These are phyloP conservation scores for Pyrus betulifolia DNA, from an alignment of 306 rosid species.

Conservation along the genomic window DNA sequence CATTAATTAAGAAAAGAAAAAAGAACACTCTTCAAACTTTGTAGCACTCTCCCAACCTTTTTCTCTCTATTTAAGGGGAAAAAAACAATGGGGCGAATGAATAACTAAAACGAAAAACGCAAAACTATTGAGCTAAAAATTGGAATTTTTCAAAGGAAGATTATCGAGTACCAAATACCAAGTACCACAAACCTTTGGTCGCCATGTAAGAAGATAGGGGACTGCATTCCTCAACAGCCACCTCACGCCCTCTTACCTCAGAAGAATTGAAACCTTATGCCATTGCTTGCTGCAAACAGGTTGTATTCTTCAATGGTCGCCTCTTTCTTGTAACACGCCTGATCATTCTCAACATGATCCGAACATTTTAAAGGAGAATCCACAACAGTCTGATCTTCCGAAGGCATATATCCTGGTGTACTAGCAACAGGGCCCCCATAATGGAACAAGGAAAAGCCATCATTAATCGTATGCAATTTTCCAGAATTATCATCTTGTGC, in stretches of 20 bases:
- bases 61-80: slow-evolving; percentile 37
- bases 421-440: slow-evolving; percentile 85
- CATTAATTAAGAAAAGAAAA: slow-evolving; percentile 8
- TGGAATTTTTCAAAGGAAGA: slow-evolving; percentile 41
- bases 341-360: slow-evolving; percentile 43
- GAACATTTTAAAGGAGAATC: slow-evolving; percentile 34
- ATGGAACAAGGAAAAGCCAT: slow-evolving; percentile 82
- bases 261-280: slow-evolving; percentile 67
- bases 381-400: slow-evolving; percentile 32
- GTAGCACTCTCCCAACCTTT: slow-evolving; percentile 46
- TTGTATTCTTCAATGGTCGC: slow-evolving; percentile 79
- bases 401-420: slow-evolving; percentile 43
- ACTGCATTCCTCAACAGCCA: slow-evolving; percentile 54
- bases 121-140: slow-evolving; percentile 38
- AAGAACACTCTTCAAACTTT: slow-evolving; percentile 39
- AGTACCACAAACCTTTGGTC: slow-evolving; percentile 49
- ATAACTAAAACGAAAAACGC: slow-evolving; percentile 41
- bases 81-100: slow-evolving; percentile 37
- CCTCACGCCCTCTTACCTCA: slow-evolving; percentile 53
- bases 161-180: slow-evolving; percentile 61
- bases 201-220: slow-evolving; percentile 52
- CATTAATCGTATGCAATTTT: slow-evolving; percentile 31
- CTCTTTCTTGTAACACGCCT: slow-evolving; percentile 54
- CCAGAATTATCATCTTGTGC: slow-evolving; percentile 35
- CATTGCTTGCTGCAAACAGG: slow-evolving; percentile 80